Evolutionary conservation across 352 stramenopile species (phyloP), one percentile per base, ranked within the genome.

Genomic region (Pythium volutum): DNA sequence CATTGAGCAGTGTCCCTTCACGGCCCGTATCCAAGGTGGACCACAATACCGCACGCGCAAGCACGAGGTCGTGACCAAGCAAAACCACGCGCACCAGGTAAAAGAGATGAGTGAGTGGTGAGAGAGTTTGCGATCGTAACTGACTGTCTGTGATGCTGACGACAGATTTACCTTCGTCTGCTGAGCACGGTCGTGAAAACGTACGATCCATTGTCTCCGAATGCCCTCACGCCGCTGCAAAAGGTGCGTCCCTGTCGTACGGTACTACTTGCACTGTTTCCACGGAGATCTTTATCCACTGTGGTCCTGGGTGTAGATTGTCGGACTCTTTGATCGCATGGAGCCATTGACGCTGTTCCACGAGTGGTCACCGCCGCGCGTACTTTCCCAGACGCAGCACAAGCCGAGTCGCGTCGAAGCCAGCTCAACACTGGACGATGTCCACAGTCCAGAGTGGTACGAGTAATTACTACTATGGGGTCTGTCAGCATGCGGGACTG

Each of bases 61-160:
- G 11, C 46, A 84, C 12, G 68, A 85, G 22, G 34, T 79, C 11
- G 49, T 89, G 20, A 79, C 69, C 14, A 70, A 93, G 45, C 81
- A 91, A 45, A 93, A 95, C 47, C 77, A 93, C 62, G 54, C 92
- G 4, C 77, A 93, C 50, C 84, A 95, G 69, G 84, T 94, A 41
- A n/a, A 27, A 51, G 2, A 10, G 31, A n/a, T n/a, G n/a, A n/a
- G n/a, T n/a, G n/a, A n/a, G n/a, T n/a, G n/a, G n/a, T n/a, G n/a
- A 11, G 31, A 36, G 31, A 6, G 14, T 1, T 36, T 11, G 8
- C 31, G 7, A 2, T 36, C 14, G 31, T 11, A 36, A 2, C 8
- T 8, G 31, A 15, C 3, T 53, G 12, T 55, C 41, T 39, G 3
- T 45, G 11, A 49, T 27, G 39, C 25, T 55, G 10, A 25, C 39